Percentiles rank a stretch among this genome's conserved stretches.
These are phyloP conservation scores for Backusella macrospora DNA, from an alignment of 192 early-diverging fungal species.

Conservation along the genomic window DNA sequence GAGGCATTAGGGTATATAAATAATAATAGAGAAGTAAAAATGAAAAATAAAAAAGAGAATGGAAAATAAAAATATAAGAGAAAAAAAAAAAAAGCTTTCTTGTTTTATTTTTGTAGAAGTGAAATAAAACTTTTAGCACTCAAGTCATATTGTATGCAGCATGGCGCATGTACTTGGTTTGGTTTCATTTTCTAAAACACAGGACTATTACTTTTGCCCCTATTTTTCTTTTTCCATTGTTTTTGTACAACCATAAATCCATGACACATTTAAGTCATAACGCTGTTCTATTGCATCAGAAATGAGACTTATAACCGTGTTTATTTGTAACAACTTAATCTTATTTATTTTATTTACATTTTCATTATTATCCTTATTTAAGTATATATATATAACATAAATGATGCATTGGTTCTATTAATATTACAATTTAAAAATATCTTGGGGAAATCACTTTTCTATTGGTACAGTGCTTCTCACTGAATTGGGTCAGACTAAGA, in stretches of 20 bases:
- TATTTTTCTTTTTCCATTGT: not conserved
- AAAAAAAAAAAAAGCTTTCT: not conserved
- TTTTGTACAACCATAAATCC: not conserved
- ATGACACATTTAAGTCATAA: slow-evolving; percentile 4
- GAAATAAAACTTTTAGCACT: not conserved
- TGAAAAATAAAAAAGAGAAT: too few species aligned
- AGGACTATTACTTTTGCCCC: not conserved
- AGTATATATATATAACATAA: too few species aligned
- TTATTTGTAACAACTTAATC: too few species aligned
- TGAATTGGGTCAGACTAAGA: too few species aligned
- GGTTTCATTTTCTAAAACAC: slow-evolving; percentile 7
- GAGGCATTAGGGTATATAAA: not conserved
- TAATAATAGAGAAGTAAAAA: not conserved
- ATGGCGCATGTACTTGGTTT: not conserved
- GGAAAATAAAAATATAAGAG: not conserved
- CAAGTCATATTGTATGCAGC: not conserved
- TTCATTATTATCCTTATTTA: too few species aligned
- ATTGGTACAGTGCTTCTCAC: too few species aligned
- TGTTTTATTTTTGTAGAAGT: not conserved
- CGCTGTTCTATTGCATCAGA: not conserved
- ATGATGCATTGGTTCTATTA: too few species aligned
- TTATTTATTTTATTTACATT: too few species aligned
- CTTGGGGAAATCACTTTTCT: too few species aligned
- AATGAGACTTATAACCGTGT: too few species aligned
- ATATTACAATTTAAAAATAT: too few species aligned